These are phyloP conservation scores for Populus pruinosa DNA, from an alignment of 345 rosid species.

Conservation along the genomic window DNA sequence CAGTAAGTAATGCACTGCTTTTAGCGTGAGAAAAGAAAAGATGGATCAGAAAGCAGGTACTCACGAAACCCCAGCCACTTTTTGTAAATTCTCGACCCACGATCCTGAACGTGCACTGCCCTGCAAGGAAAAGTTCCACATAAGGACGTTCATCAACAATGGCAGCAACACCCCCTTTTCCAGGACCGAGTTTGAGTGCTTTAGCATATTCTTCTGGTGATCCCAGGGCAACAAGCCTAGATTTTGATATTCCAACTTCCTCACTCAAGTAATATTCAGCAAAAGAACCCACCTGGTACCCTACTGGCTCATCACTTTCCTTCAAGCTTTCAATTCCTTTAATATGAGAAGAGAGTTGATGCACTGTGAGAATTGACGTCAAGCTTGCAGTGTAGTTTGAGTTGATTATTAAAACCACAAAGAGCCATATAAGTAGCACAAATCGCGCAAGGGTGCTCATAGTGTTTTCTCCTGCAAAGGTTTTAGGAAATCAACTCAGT, in stretches of 20 bases:
- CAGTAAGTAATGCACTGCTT: background rate
- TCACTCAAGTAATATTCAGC: conserved; percentile 67
- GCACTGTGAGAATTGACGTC: conserved; percentile 90
- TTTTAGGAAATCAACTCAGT: conserved; percentile 20
- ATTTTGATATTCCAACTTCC: conserved; percentile 67
- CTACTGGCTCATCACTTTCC: conserved; percentile 58
- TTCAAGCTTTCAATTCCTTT: conserved; percentile 77
- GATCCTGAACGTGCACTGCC: conserved; percentile 66
- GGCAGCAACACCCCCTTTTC: conserved; percentile 85
- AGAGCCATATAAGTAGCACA: conserved; percentile 88
- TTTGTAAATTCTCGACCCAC: conserved; percentile 85
- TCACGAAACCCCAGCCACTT: conserved; percentile 94
- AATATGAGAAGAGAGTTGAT: conserved; percentile 73
- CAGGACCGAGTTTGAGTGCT: conserved; percentile 68
- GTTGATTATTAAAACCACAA: conserved; percentile 84
- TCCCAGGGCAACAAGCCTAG: conserved; percentile 71
- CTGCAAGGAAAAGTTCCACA: conserved; percentile 70
- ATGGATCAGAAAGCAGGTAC: conserved; percentile 27
- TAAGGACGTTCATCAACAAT: conserved; percentile 84
- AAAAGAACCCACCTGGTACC: conserved; percentile 88
- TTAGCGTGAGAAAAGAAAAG: background rate
- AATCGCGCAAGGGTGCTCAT: conserved; percentile 77
- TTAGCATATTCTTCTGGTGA: conserved; percentile 74
- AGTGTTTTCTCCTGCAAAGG: conserved; percentile 73
- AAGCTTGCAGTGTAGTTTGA: conserved; percentile 96